phyloP scores from a whole-genome alignment of 2,329 filamentous ascomycete species.

The Pseudogymnoascus sp. region DNA sequence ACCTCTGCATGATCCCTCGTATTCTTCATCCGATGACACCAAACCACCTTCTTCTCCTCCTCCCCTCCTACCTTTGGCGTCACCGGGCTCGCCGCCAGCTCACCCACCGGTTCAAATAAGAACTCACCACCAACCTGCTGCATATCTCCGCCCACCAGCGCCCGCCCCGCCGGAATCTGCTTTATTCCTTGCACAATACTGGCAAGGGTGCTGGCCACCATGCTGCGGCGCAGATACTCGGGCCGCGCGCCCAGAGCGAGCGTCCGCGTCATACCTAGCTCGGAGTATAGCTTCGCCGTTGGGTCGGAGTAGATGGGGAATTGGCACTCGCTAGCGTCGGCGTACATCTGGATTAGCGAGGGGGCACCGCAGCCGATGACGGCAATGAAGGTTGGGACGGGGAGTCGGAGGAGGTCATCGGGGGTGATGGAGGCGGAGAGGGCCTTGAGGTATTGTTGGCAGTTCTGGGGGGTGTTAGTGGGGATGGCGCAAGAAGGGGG shows the following conservation, averaged over 20 bases:
- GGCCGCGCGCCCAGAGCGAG: conserved; percentile 40
- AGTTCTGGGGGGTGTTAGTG: conserved; percentile 22
- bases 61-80: background rate
- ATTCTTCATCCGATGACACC: conserved; percentile 76
- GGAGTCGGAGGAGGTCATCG: conserved; percentile 26
- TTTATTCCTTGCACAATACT: conserved; percentile 40
- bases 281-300: conserved; percentile 43
- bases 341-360: conserved; percentile 47
- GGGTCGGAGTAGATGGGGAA: conserved; percentile 54
- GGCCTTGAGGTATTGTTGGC: conserved; percentile 29
- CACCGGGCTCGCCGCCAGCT: conserved; percentile 16
- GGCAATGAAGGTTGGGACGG: conserved; percentile 33
- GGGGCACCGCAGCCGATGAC: conserved; percentile 51
- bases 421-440: conserved; percentile 25
- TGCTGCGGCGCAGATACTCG: conserved; percentile 40
- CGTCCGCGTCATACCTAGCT: conserved; percentile 46
- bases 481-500: background rate
- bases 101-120: conserved; percentile 28
- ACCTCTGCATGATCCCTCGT: conserved; percentile 73
- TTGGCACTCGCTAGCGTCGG: conserved; percentile 38
- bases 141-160: conserved; percentile 43
- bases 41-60: conserved; percentile 55
- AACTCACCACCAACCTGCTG: conserved; percentile 43
- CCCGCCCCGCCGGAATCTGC: conserved; percentile 32
- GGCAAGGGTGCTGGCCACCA: conserved; percentile 31